phyloP scores from a whole-genome alignment of 2,329 filamentous ascomycete species.

The Paecilomyces fulvus region DNA sequence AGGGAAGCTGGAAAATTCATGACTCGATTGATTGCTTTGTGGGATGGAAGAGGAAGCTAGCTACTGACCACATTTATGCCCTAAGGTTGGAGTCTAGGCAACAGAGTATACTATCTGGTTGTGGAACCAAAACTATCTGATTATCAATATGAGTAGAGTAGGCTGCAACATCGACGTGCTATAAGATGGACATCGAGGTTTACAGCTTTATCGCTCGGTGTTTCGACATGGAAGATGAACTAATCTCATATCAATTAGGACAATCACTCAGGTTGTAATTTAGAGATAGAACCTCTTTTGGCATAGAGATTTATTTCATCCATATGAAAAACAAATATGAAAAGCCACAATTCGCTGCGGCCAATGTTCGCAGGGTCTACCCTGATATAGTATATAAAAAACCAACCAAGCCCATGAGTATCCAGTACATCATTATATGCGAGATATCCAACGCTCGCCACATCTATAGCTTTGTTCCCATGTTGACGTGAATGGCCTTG shows the following conservation, averaged over 20 bases:
- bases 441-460: not conserved
- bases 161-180: no score
- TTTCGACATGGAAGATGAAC: not conserved
- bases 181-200: no score
- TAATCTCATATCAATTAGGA: not conserved
- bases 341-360: not conserved
- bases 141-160: no score
- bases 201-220: not conserved
- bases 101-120: no score
- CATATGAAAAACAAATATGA: not conserved
- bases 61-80: no score
- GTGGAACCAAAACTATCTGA: no score
- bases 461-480: slow-evolving; percentile 24
- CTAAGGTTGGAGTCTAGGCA: no score
- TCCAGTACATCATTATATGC: not conserved
- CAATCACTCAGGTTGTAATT: not conserved
- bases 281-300: not conserved
- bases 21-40: no score
- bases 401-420: not conserved
- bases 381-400: not conserved
- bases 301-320: not conserved
- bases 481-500: slow-evolving; percentile 35
- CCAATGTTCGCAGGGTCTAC: not conserved
- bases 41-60: no score
- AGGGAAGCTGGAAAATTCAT: no score